A percentile compares a stretch with the other conserved stretches of the same genome.
phyloP scores from a whole-genome alignment of 352 stramenopile species.

The Phytopythium aichiense region DNA sequence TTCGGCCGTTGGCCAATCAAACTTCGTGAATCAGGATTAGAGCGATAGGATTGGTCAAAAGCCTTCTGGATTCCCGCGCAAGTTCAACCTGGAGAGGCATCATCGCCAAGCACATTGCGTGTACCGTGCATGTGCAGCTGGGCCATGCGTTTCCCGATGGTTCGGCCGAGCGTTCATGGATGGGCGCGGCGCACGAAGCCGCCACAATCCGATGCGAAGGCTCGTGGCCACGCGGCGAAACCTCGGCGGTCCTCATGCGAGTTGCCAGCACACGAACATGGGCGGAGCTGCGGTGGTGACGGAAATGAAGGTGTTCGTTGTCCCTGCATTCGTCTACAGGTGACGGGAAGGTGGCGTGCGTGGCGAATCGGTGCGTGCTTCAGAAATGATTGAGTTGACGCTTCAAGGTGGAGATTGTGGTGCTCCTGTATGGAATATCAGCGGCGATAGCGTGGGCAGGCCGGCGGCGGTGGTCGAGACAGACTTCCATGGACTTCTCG shows the following conservation, averaged over 20 bases:
- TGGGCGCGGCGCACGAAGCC: not conserved
- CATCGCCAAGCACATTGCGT: constrained; percentile 3
- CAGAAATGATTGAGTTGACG: not conserved
- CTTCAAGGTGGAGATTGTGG: not conserved
- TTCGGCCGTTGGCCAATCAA: not conserved
- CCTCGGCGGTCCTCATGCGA: not conserved
- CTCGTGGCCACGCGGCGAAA: not conserved
- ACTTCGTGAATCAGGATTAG: not conserved
- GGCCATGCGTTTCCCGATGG: not conserved
- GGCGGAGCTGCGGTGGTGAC: not conserved
- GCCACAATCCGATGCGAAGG: not conserved
- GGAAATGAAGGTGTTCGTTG: not conserved
- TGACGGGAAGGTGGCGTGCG: not conserved
- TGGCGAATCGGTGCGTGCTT: not conserved
- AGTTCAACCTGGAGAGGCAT: constrained; percentile 5
- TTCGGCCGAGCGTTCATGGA: constrained; percentile 2
- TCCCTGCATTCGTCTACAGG: not conserved
- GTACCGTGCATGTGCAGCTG: not conserved
- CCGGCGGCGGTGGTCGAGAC: not conserved
- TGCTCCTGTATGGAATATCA: not conserved
- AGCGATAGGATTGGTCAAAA: not conserved
- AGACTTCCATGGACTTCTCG: not conserved
- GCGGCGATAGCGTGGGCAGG: no score
- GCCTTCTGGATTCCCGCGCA: not conserved
- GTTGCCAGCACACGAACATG: not conserved